Evolutionary conservation across 2,329 filamentous ascomycete species (phyloP).

Genomic region (Epichloe coenophiala): DNA sequence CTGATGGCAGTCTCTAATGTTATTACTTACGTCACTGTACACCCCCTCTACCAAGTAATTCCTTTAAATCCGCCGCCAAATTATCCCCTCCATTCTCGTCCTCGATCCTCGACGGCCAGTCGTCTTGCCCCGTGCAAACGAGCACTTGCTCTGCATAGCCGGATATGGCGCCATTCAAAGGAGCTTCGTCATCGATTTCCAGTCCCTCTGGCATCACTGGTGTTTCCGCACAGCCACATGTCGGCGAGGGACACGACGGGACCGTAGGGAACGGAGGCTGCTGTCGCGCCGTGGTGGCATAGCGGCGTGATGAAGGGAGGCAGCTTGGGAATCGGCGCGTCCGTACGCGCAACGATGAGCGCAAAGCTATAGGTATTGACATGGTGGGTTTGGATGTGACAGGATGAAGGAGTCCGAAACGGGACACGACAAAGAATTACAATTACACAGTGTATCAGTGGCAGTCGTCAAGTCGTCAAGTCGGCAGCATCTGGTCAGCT

Average conservation of each 20-base stretch:
- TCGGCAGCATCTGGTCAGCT: slow-evolving; percentile 3
- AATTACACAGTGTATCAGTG: no score
- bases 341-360: neutral
- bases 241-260: slow-evolving; percentile 56
- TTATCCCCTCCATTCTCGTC: slow-evolving; percentile 58
- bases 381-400: neutral
- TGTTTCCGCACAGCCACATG: slow-evolving; percentile 59
- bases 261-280: slow-evolving; percentile 27
- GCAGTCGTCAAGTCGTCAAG: no score
- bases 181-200: slow-evolving; percentile 58
- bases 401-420: no score
- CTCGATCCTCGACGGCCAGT: slow-evolving; percentile 78
- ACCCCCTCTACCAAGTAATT: slow-evolving; percentile 51
- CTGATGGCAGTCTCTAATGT: no score
- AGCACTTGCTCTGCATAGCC: slow-evolving; percentile 72
- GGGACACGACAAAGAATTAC: no score
- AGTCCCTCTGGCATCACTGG: slow-evolving; percentile 52
- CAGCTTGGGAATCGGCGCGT: neutral
- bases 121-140: slow-evolving; percentile 63
- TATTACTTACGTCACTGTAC: slow-evolving; percentile 50
- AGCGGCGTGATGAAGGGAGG: slow-evolving; percentile 4
- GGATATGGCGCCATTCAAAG: slow-evolving; percentile 64
- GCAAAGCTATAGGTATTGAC: slow-evolving; percentile 1
- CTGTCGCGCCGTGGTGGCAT: slow-evolving; percentile 11
- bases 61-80: slow-evolving; percentile 59